Conservation (phyloP, 345 rosid genomes). For the Syzygium oleosum region DNA sequence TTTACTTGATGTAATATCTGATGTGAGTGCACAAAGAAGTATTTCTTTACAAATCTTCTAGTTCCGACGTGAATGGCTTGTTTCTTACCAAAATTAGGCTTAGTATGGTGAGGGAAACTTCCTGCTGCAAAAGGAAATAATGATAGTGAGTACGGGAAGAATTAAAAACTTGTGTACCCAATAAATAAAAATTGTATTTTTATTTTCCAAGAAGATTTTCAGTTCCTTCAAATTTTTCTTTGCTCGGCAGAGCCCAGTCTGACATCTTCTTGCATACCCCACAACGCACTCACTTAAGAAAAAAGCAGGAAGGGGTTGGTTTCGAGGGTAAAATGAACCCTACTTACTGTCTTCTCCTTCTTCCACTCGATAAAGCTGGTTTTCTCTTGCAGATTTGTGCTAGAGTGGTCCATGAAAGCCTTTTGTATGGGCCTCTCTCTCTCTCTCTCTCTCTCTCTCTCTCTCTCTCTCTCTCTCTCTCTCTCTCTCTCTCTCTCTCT, state of each 20-base stretch:
- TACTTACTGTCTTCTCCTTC: slow-evolving; percentile 4
- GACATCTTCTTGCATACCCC: neutral
- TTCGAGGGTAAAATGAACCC: slow-evolving; percentile 23
- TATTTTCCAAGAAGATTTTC: neutral
- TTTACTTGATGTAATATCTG: neutral
- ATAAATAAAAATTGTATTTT: neutral
- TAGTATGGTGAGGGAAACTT: neutral
- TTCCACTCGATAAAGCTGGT: slow-evolving; percentile 45
- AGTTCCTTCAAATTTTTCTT: neutral
- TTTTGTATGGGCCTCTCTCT: slow-evolving; percentile 10
- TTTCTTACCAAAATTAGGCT: neutral
- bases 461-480: slow-evolving; percentile 1
- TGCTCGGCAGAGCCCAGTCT: neutral
- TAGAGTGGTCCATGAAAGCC: slow-evolving; percentile 43
- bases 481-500: neutral
- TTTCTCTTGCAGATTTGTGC: slow-evolving; percentile 1
- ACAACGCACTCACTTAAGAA: neutral
- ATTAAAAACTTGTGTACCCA: neutral
- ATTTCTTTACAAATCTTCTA: neutral
- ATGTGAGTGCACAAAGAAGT: neutral
- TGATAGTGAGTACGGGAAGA: neutral
- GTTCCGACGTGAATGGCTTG: neutral
- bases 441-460: slow-evolving; percentile 1
- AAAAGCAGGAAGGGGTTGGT: neutral
- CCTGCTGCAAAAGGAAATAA: neutral